Percentiles rank a stretch among this genome's conserved stretches.
Evolutionary conservation across 169 alveolate species (phyloP).

Genomic region (Cryptosporidium bovis): DNA sequence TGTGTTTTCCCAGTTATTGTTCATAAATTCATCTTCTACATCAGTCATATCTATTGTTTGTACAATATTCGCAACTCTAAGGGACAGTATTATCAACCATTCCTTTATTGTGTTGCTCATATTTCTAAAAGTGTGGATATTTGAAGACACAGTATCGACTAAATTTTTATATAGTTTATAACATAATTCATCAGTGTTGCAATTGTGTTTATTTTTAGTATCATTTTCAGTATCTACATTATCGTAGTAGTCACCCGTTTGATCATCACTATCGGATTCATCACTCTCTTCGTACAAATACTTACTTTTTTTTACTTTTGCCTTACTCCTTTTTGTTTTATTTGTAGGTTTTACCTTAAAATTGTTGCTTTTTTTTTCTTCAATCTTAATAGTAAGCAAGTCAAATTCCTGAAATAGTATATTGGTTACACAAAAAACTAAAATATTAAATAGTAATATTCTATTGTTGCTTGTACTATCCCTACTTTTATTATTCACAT

Average conservation of each 20-base stretch:
- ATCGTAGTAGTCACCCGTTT: neutral
- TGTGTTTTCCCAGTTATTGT: constrained; percentile 31
- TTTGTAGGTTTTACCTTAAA: neutral
- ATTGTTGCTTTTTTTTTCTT: neutral
- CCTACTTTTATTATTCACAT: neutral
- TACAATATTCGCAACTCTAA: constrained; percentile 14
- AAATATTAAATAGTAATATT: neutral
- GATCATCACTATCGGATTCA: constrained; percentile 12
- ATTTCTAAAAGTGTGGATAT: neutral
- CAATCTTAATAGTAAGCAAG: neutral
- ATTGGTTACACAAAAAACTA: constrained; percentile 31
- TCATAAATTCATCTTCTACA: constrained; percentile 6
- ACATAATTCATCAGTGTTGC: neutral
- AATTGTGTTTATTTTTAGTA: neutral
- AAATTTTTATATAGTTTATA: neutral
- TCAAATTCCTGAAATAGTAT: constrained; percentile 43
- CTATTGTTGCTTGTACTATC: neutral
- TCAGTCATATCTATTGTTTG: constrained; percentile 2
- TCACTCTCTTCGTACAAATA: neutral
- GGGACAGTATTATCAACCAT: constrained; percentile 43
- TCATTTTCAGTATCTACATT: neutral
- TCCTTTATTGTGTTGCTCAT: neutral
- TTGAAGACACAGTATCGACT: neutral
- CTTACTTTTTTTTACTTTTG: neutral
- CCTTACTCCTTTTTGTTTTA: neutral